phyloP scores from a whole-genome alignment of 306 rosid genomes.

The Cucumis cinereus region DNA sequence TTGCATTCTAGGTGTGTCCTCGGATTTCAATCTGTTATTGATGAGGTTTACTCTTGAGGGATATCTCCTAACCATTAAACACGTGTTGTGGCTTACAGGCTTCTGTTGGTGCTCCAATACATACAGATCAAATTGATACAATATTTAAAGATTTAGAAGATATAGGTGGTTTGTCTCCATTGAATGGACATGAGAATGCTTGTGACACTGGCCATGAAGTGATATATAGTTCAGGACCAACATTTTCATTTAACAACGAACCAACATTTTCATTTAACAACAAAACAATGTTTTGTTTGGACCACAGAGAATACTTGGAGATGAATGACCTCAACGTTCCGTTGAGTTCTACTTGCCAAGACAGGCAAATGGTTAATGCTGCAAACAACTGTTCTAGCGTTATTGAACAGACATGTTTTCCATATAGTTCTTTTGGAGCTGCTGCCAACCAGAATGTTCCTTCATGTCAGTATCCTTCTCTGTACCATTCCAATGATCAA shows the following conservation, averaged over 20 bases:
- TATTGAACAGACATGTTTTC: background rate
- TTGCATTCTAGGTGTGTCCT: background rate
- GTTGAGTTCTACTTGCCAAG: background rate
- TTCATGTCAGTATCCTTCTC: background rate
- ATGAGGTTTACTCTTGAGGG: background rate
- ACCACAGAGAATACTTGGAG: constrained; percentile 34
- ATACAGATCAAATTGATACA: background rate
- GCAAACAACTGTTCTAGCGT: background rate
- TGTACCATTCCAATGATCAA: background rate
- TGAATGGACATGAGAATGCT: constrained; percentile 16
- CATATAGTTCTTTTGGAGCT: background rate
- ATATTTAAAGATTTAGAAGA: background rate
- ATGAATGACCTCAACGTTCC: constrained; percentile 39
- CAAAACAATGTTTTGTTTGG: background rate
- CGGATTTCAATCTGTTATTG: background rate
- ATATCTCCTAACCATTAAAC: background rate
- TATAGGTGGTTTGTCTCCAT: background rate
- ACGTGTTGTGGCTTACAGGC: background rate
- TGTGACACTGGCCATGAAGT: constrained; percentile 15
- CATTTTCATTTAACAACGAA: background rate
- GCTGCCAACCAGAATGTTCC: background rate
- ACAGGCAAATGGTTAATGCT: background rate
- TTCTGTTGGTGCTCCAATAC: background rate
- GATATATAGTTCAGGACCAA: constrained; percentile 5
- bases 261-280: constrained; percentile 2